These are phyloP conservation scores for Phytophthora quininea DNA, from an alignment of 352 stramenopile species.

Conservation along the genomic window DNA sequence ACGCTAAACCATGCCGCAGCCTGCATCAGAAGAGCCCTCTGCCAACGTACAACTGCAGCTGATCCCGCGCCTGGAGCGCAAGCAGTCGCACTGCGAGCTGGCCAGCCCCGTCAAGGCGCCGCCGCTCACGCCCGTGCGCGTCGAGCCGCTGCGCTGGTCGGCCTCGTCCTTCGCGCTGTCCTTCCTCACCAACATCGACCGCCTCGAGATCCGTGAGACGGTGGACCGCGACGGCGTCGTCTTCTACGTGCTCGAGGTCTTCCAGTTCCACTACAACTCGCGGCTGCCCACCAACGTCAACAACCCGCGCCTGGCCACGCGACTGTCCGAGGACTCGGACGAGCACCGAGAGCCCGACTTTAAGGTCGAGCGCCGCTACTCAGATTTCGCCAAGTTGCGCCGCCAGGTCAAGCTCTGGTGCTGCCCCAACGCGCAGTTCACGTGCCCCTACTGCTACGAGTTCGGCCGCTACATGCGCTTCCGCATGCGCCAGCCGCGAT, in stretches of 20 bases:
- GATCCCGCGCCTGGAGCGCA: constrained; percentile 33
- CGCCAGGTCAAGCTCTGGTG: constrained; percentile 49
- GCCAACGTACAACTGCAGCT: constrained; percentile 33
- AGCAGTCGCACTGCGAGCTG: constrained; percentile 31
- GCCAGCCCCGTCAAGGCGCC: constrained; percentile 32
- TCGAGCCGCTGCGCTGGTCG: constrained; percentile 50
- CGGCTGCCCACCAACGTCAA: constrained; percentile 52
- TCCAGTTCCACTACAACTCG: constrained; percentile 56
- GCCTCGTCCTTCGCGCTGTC: constrained; percentile 34
- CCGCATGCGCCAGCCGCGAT: constrained; percentile 48
- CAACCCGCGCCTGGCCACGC: constrained; percentile 41
- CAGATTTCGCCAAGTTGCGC: constrained; percentile 63
- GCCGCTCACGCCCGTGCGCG: constrained; percentile 39
- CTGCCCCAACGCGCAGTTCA: constrained; percentile 52
- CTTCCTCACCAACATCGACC: constrained; percentile 63
- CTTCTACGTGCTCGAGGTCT: constrained; percentile 66
- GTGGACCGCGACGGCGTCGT: constrained; percentile 45
- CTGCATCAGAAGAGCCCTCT: constrained; percentile 13
- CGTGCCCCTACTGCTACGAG: constrained; percentile 67
- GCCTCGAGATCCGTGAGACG: constrained; percentile 55
- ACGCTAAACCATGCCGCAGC: constrained; percentile 22
- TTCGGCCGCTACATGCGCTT: constrained; percentile 63
- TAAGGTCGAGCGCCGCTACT: constrained; percentile 64
- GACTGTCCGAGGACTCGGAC: constrained; percentile 20
- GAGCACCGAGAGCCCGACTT: constrained; percentile 48